Evolutionary conservation across 2,329 filamentous ascomycete species (phyloP).

Genomic region (Geosmithia putterillii): DNA sequence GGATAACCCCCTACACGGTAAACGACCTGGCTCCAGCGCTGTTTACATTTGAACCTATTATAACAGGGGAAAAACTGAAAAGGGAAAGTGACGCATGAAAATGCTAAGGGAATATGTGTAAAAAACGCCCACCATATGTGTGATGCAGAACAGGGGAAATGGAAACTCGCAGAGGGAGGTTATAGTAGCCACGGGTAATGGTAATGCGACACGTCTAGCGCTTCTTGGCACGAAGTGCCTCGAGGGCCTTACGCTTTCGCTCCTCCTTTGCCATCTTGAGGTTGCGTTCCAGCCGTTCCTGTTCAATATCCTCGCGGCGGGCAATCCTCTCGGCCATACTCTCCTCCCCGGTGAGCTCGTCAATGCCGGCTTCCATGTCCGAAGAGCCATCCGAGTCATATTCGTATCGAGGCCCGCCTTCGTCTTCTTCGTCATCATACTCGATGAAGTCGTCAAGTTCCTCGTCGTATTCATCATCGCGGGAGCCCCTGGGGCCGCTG

Average conservation of each 20-base stretch:
- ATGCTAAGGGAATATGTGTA: not conserved
- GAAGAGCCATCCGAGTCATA: constrained; percentile 57
- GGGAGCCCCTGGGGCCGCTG: constrained; percentile 17
- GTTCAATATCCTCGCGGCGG: constrained; percentile 53
- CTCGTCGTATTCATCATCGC: constrained; percentile 49
- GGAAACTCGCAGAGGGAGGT: not conserved
- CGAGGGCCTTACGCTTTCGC: constrained; percentile 28
- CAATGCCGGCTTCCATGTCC: constrained; percentile 67
- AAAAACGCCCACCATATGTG: not conserved
- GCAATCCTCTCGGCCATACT: constrained; percentile 47
- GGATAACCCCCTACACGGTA: not conserved
- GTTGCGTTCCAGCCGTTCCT: constrained; percentile 47
- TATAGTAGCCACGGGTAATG: not conserved
- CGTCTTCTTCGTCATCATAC: constrained; percentile 44
- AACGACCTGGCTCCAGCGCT: not conserved
- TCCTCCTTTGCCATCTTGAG: constrained; percentile 53
- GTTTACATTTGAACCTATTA: not conserved
- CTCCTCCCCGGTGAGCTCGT: constrained; percentile 65
- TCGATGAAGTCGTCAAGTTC: constrained; percentile 51
- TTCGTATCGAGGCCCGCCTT: constrained; percentile 28
- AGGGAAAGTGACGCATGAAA: not conserved
- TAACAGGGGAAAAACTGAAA: not conserved
- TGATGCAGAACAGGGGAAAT: not conserved
- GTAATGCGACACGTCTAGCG: not conserved
- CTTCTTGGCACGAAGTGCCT: constrained; percentile 16